Conservation (phyloP, 345 rosid genomes). For the Salix purpurea region DNA sequence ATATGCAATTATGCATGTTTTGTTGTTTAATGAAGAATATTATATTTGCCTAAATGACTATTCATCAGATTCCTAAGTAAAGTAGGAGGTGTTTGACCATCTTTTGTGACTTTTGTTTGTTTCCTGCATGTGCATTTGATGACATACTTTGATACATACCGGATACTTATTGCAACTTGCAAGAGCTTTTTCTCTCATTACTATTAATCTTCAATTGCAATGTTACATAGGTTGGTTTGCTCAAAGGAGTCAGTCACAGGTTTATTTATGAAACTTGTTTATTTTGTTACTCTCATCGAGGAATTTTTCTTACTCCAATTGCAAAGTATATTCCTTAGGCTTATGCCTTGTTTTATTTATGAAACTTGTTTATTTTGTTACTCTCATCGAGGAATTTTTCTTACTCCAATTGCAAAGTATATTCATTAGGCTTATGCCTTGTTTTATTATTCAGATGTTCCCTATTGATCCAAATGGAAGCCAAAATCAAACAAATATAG, state of each 20-base stretch:
- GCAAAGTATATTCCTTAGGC: not conserved
- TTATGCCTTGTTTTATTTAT: constrained; percentile 19
- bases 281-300: not conserved
- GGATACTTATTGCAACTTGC: not conserved
- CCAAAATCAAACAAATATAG: constrained; percentile 60
- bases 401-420: not conserved
- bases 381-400: not conserved
- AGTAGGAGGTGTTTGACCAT: not conserved
- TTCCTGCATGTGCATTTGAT: not conserved
- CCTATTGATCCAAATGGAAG: constrained; percentile 45
- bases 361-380: not conserved
- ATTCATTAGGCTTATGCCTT: constrained; percentile 10
- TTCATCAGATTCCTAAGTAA: not conserved
- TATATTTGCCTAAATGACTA: not conserved
- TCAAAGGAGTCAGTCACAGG: not conserved
- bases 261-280: not conserved
- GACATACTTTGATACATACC: not conserved
- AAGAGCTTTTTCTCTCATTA: not conserved
- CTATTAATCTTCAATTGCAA: not conserved
- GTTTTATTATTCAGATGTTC: constrained; percentile 63
- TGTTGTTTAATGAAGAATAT: not conserved
- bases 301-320: not conserved
- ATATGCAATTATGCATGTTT: not conserved
- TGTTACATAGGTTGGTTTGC: not conserved
- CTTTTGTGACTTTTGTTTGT: not conserved